A percentile compares a stretch with the other conserved stretches of the same genome.
Conservation (phyloP, 345 rosid species). For the Lagerstroemia speciosa region DNA sequence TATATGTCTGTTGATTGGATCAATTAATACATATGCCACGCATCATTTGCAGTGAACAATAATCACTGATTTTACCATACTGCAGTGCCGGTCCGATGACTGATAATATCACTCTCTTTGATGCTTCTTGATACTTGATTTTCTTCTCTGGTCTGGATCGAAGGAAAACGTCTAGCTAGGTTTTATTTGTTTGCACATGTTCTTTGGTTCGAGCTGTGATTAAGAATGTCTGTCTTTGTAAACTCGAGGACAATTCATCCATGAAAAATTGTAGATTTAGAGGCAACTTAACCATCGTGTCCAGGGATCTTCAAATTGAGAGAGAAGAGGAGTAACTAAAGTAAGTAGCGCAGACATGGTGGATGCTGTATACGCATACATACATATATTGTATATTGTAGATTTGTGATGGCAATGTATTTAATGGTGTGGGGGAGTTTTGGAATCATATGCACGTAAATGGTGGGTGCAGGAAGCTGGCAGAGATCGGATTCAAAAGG, state of each 20-base stretch:
- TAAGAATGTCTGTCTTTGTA: conserved; percentile 8
- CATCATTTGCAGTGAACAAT: too few relatives aligned
- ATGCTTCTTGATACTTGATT: too few relatives aligned
- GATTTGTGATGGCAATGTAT: too few relatives aligned
- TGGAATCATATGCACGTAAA: conserved; percentile 2
- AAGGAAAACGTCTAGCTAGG: too few relatives aligned
- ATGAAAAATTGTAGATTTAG: conserved; percentile 1
- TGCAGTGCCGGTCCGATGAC: too few relatives aligned
- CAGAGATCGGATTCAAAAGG: conserved; percentile 75
- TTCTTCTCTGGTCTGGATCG: too few relatives aligned
- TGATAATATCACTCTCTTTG: too few relatives aligned
- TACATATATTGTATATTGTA: too few relatives aligned
- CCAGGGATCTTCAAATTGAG: conserved; percentile 17
- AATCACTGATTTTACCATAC: too few relatives aligned
- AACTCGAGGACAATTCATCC: not conserved
- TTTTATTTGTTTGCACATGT: not conserved
- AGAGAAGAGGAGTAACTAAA: not conserved
- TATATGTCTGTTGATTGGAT: not conserved
- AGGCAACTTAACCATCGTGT: not conserved
- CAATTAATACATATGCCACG: not conserved
- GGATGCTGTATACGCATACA: too few relatives aligned
- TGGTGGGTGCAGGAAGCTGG: conserved; percentile 61
- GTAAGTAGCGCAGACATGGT: conserved; percentile 10
- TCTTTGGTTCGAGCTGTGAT: conserved; percentile 12
- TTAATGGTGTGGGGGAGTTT: not conserved